Conservation (phyloP, 805 yeast species). For the Wickerhamiella allomyrinae region DNA sequence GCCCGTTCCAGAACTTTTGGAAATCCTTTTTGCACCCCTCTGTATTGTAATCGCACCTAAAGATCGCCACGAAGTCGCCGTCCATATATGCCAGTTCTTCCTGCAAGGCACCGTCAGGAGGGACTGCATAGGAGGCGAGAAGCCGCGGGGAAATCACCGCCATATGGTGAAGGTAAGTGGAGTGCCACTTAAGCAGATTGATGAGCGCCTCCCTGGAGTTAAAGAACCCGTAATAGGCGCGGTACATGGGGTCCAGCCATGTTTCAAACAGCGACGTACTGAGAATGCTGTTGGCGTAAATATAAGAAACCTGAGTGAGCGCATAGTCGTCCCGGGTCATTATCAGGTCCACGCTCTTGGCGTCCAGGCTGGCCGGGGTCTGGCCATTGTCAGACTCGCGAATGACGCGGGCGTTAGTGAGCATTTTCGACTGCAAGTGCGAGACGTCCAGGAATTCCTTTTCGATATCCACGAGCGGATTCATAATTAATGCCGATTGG, state of each 20-base stretch:
- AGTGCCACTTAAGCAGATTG: slow-evolving; percentile 95
- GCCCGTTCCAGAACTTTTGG: slow-evolving; percentile 19
- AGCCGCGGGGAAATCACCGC: slow-evolving; percentile 55
- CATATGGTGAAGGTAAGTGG: slow-evolving; percentile 55
- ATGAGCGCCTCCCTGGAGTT: slow-evolving; percentile 45
- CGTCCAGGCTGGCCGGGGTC: slow-evolving; percentile 47
- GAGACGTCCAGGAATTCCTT: slow-evolving; percentile 45
- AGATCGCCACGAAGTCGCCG: slow-evolving; percentile 23
- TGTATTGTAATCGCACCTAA: slow-evolving; percentile 24
- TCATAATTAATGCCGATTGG: slow-evolving; percentile 57
- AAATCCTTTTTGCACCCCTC: slow-evolving; percentile 20
- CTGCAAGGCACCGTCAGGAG: slow-evolving; percentile 12
- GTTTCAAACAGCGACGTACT: slow-evolving; percentile 62
- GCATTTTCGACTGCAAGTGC: slow-evolving; percentile 47
- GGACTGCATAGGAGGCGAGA: slow-evolving; percentile 27
- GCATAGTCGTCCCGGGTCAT: slow-evolving; percentile 56
- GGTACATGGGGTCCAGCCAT: slow-evolving; percentile 61
- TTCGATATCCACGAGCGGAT: slow-evolving; percentile 44
- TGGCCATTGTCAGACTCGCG: slow-evolving; percentile 26
- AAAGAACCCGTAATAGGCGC: slow-evolving; percentile 47
- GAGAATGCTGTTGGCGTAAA: slow-evolving; percentile 50
- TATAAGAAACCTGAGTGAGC: slow-evolving; percentile 54
- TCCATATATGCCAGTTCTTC: slow-evolving; percentile 19
- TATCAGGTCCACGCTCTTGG: slow-evolving; percentile 43
- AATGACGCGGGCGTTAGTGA: slow-evolving; percentile 57